Conservation (phyloP, 441 rosid genomes). For the Corymbia calophylla region DNA sequence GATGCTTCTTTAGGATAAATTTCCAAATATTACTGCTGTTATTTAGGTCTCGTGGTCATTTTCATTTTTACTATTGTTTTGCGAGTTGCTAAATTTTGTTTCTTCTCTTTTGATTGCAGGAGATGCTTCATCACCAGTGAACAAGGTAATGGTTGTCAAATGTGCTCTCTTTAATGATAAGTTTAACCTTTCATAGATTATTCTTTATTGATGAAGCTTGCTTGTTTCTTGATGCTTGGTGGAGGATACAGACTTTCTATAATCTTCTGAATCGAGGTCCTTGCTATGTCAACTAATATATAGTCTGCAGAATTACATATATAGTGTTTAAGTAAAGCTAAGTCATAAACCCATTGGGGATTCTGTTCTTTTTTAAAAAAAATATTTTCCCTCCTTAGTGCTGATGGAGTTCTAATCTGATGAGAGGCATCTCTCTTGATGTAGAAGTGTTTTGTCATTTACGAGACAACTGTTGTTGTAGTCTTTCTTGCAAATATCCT, state of each 20-base stretch:
- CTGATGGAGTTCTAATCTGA: not conserved
- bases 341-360: not conserved
- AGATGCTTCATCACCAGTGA: slow-evolving; percentile 24
- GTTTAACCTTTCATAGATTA: not conserved
- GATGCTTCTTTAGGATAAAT: not conserved
- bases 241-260: not conserved
- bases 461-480: not conserved
- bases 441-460: not conserved
- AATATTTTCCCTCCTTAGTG: not conserved
- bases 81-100: slow-evolving; percentile 8
- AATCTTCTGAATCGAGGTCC: not conserved
- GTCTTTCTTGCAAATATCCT: not conserved
- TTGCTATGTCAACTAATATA: not conserved
- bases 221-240: not conserved
- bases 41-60: not conserved
- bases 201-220: not conserved
- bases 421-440: not conserved
- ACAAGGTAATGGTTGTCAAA: slow-evolving; percentile 39
- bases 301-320: not conserved
- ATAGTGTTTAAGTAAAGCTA: not conserved
- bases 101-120: slow-evolving; percentile 41
- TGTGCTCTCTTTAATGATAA: not conserved
- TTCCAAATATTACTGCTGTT: not conserved
- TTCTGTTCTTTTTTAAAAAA: not conserved
- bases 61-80: not conserved